Conservation (phyloP, 148 eudicot species). For the Fagopyrum tataricum region DNA sequence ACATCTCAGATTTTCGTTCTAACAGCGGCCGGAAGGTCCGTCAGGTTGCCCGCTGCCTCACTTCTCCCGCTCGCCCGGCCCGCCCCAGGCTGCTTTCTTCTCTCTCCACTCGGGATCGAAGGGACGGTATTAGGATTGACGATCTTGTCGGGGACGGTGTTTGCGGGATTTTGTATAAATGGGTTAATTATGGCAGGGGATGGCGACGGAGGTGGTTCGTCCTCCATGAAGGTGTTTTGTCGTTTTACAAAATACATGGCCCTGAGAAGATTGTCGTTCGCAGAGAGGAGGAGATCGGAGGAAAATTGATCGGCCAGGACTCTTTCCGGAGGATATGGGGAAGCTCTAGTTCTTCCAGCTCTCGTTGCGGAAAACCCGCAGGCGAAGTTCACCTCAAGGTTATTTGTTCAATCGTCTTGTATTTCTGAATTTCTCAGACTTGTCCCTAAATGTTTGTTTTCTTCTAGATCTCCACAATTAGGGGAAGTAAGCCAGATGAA, state of each 20-base stretch:
- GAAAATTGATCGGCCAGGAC: slow-evolving; percentile 44
- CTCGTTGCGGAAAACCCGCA: slow-evolving; percentile 29
- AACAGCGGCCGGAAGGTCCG: background rate
- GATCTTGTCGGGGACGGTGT: slow-evolving; percentile 43
- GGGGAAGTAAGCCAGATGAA: slow-evolving; percentile 59
- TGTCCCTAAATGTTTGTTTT: background rate
- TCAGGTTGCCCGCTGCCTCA: background rate
- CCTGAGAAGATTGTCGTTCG: slow-evolving; percentile 33
- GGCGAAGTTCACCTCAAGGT: slow-evolving; percentile 77
- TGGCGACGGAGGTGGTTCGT: slow-evolving; percentile 65
- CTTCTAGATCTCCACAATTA: slow-evolving; percentile 42
- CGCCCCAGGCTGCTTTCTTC: background rate
- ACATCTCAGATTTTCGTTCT: background rate
- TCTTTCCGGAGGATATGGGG: slow-evolving; percentile 25
- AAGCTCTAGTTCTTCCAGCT: slow-evolving; percentile 1
- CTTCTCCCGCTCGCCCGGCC: background rate
- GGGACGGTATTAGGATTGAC: slow-evolving; percentile 24
- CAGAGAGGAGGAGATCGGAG: slow-evolving; percentile 35
- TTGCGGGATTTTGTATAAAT: slow-evolving; percentile 47
- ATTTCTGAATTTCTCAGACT: background rate
- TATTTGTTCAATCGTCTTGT: background rate
- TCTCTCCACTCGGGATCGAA: background rate
- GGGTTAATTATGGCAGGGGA: slow-evolving; percentile 66
- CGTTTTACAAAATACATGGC: slow-evolving; percentile 54
- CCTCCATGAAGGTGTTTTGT: slow-evolving; percentile 49